phyloP scores from a whole-genome alignment of 352 stramenopile genomes.

The Globisporangium cederbergense region DNA sequence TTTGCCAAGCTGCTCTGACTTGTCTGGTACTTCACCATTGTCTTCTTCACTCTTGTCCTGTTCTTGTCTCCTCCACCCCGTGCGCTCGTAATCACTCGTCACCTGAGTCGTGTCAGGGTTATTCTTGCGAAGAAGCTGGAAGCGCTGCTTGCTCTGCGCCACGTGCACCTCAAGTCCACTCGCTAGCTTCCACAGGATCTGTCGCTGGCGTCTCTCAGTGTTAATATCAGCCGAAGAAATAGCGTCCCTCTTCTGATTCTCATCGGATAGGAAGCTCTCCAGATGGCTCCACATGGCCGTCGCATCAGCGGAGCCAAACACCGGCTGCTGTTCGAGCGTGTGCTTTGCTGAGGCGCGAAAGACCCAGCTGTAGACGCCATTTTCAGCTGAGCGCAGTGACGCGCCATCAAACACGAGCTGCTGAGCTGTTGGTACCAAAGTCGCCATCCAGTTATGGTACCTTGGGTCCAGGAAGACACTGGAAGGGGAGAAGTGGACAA shows the following conservation, averaged over 20 bases:
- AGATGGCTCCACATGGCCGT: conserved; percentile 9
- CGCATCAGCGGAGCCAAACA: conserved; percentile 8
- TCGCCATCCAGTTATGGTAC: conserved; percentile 34
- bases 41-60: conserved; percentile 4
- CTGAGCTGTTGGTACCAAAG: conserved; percentile 14
- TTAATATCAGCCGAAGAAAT: background rate
- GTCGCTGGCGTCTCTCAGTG: conserved; percentile 22
- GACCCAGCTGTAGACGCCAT: conserved; percentile 49
- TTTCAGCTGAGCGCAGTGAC: conserved; percentile 25
- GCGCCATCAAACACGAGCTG: conserved; percentile 52
- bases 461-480: conserved; percentile 24
- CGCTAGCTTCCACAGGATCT: conserved; percentile 25
- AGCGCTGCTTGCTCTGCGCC: conserved; percentile 52
- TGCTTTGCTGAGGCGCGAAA: conserved; percentile 45
- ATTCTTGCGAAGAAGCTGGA: conserved; percentile 22
- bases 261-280: background rate
- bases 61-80: conserved; percentile 33
- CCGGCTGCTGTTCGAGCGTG: conserved; percentile 11
- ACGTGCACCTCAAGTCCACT: conserved; percentile 27
- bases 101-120: conserved; percentile 2
- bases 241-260: conserved; percentile 8
- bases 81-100: conserved; percentile 36
- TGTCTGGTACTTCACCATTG: background rate
- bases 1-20: background rate
- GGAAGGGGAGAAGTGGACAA: conserved; percentile 52